Evolutionary conservation across 352 stramenopile species (phyloP).

Genomic region (Pythium oligandrum): DNA sequence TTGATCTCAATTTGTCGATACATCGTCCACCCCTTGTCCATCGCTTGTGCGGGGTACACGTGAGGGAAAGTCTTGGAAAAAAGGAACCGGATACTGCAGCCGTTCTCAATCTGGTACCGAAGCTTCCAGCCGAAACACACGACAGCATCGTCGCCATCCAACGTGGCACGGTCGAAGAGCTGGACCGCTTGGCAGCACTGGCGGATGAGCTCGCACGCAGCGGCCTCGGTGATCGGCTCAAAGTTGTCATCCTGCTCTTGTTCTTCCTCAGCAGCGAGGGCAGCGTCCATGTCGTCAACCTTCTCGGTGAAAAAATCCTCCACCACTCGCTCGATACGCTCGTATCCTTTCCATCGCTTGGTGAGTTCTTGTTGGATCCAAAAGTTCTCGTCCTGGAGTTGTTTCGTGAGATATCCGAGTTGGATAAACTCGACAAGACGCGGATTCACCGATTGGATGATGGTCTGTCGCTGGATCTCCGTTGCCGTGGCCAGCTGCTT

Average conservation of each 20-base stretch:
- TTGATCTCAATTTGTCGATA: constrained; percentile 28
- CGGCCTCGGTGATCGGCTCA: constrained; percentile 19
- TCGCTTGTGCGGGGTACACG: constrained; percentile 18
- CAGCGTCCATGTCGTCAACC: constrained; percentile 4
- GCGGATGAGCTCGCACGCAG: constrained; percentile 26
- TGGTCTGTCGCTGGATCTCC: constrained; percentile 12
- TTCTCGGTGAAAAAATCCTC: constrained; percentile 38
- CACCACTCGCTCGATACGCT: constrained; percentile 38
- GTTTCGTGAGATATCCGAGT: constrained; percentile 29
- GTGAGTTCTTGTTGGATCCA: constrained; percentile 31
- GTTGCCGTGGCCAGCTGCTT: constrained; percentile 23
- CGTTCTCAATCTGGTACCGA: constrained; percentile 22
- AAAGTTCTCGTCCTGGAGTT: constrained; percentile 35
- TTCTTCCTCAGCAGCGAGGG: not conserved
- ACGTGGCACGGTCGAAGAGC: constrained; percentile 14
- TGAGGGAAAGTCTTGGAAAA: constrained; percentile 31
- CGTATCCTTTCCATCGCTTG: constrained; percentile 25
- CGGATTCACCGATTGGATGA: constrained; percentile 16
- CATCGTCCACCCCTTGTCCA: constrained; percentile 25
- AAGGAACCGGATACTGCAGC: constrained; percentile 28
- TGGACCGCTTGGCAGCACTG: constrained; percentile 24
- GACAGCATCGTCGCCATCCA: constrained; percentile 8
- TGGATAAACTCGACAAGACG: constrained; percentile 23
- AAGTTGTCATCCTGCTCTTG: constrained; percentile 12
- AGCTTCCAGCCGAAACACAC: constrained; percentile 36